Conservation (phyloP, 176 grass and related monocot genomes). For the Chrysopogon serrulatus region DNA sequence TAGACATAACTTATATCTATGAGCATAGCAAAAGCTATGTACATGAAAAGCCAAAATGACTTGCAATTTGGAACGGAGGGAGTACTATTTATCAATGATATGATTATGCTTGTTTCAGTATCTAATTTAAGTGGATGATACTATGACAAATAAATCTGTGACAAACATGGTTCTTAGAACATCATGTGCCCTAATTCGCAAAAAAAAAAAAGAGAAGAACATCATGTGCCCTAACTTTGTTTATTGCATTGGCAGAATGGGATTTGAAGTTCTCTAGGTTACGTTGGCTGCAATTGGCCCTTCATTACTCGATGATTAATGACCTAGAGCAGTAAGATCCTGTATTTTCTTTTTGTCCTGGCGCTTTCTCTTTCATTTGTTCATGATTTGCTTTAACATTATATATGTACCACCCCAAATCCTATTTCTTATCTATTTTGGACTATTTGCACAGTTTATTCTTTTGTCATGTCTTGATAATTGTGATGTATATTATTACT, state of each 20-base stretch:
- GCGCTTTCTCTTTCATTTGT: constrained; percentile 8
- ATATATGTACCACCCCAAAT: background rate
- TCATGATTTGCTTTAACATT: constrained; percentile 10
- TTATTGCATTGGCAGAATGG: constrained; percentile 81
- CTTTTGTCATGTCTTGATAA: background rate
- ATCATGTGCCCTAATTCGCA: constrained; percentile 16
- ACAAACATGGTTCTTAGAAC: background rate
- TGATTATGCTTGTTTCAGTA: background rate
- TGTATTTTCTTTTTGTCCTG: background rate
- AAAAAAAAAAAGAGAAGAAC: too few species aligned
- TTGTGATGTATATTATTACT: background rate
- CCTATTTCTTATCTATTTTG: constrained; percentile 5
- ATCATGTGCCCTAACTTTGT: constrained; percentile 6
- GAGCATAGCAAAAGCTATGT: background rate
- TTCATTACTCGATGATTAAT: constrained; percentile 67
- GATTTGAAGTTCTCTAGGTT: constrained; percentile 75
- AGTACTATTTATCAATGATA: constrained; percentile 11
- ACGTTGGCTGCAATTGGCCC: constrained; percentile 78
- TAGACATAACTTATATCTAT: background rate
- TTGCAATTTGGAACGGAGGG: background rate
- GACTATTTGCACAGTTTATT: constrained; percentile 8
- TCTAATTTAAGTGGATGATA: background rate
- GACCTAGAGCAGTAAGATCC: constrained; percentile 89
- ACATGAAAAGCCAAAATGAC: background rate
- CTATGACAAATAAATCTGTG: constrained; percentile 7